Conservation (phyloP, 2,329 filamentous ascomycete species). For the Tolypocladium album region DNA sequence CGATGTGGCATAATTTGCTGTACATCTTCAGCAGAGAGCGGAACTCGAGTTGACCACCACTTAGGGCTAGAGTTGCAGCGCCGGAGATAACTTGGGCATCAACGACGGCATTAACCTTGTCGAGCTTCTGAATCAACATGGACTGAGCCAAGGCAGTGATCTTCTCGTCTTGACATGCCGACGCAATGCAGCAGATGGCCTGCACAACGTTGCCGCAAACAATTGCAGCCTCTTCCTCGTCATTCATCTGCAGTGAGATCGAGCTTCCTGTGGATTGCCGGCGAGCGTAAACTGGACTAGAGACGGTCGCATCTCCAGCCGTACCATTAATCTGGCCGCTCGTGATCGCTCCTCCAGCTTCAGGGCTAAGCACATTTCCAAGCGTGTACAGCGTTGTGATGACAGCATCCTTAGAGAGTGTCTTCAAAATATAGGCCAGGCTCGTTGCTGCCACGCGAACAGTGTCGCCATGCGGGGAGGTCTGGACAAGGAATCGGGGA, state of each 20-base stretch:
- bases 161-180: conserved; percentile 73
- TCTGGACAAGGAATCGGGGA: conserved; percentile 80
- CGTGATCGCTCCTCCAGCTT: conserved; percentile 40
- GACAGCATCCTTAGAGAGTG: conserved; percentile 81
- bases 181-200: conserved; percentile 84
- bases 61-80: conserved; percentile 65
- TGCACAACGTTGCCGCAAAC: conserved; percentile 88
- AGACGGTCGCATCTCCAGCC: conserved; percentile 23
- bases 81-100: conserved; percentile 81
- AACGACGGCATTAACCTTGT: conserved; percentile 68
- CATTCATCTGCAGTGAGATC: conserved; percentile 64
- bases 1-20: conserved; percentile 61
- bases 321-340: conserved; percentile 40
- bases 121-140: conserved; percentile 93
- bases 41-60: conserved; percentile 72
- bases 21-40: conserved; percentile 79
- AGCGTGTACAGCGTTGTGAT: conserved; percentile 94
- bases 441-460: conserved; percentile 74
- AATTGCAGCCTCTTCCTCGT: conserved; percentile 67
- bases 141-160: conserved; percentile 88
- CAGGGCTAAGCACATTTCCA: conserved; percentile 86
- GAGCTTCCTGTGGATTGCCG: conserved; percentile 59
- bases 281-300: conserved; percentile 37
- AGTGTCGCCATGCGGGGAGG: conserved; percentile 56
- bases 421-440: conserved; percentile 68